Conservation (phyloP, 1,284 basidiomycete genomes). For the Hypsizygus ulmarius region DNA sequence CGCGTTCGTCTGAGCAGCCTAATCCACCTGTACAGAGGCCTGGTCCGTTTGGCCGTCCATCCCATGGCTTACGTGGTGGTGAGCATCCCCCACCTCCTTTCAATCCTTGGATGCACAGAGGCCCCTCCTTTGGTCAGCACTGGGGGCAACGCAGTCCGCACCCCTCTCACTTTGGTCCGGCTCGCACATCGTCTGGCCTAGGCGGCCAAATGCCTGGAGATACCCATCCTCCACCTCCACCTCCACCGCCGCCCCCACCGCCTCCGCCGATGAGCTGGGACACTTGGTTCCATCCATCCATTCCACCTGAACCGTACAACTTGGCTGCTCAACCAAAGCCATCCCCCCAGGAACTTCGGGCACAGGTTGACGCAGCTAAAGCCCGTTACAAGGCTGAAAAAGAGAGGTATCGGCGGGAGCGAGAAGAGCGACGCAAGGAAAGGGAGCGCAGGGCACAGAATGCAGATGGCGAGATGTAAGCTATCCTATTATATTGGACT, state of each 20-base stretch:
- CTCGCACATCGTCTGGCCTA: slow-evolving; percentile 1
- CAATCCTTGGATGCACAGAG: slow-evolving; percentile 12
- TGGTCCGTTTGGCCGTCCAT: background rate
- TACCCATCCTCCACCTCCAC: slow-evolving; percentile 20
- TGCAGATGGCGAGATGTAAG: slow-evolving; percentile 16
- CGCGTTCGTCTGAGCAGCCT: too few relatives aligned
- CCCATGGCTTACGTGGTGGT: background rate
- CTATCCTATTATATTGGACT: background rate
- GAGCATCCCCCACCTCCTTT: slow-evolving; percentile 18
- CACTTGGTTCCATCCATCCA: slow-evolving; percentile 7
- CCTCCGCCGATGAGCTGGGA: slow-evolving; percentile 14
- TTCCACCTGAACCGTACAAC: slow-evolving; percentile 15
- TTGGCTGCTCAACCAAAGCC: slow-evolving; percentile 19
- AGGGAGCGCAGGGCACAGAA: slow-evolving; percentile 28
- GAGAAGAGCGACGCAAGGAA: slow-evolving; percentile 49
- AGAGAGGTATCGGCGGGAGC: slow-evolving; percentile 58
- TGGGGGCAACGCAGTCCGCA: slow-evolving; percentile 12
- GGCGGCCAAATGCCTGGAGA: background rate
- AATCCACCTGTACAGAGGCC: background rate
- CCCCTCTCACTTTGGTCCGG: slow-evolving; percentile 11
- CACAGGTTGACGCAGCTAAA: slow-evolving; percentile 68
- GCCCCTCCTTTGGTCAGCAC: slow-evolving; percentile 6
- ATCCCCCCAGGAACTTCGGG: slow-evolving; percentile 45
- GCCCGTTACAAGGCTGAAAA: slow-evolving; percentile 64
- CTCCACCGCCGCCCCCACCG: slow-evolving; percentile 14